phyloP scores from a whole-genome alignment of 2,329 filamentous ascomycete genomes.

The Colletotrichum sp. region DNA sequence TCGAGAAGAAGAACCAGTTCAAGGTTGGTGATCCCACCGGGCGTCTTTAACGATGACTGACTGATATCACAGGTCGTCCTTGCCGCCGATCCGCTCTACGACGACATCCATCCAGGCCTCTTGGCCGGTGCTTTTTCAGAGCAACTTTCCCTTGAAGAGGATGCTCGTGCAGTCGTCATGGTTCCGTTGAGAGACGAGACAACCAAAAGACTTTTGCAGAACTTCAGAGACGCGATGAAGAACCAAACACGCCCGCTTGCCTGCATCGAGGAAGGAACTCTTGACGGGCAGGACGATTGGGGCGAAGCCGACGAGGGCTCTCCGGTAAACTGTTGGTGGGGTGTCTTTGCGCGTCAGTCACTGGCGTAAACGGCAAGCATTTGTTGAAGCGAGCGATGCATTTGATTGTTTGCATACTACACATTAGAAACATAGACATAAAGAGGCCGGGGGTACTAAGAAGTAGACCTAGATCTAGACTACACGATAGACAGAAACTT shows the following conservation, averaged over 20 bases:
- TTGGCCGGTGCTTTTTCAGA: constrained; percentile 72
- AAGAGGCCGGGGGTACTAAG: background rate
- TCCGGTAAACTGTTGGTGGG: constrained; percentile 72
- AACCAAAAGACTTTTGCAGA: constrained; percentile 63
- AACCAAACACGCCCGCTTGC: constrained; percentile 49
- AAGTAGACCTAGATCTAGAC: background rate
- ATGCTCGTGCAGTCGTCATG: constrained; percentile 77
- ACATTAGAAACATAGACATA: background rate
- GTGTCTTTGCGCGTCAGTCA: constrained; percentile 50
- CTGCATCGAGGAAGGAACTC: constrained; percentile 64
- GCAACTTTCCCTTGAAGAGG: constrained; percentile 63
- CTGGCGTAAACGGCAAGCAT: background rate
- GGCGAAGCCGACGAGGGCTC: constrained; percentile 52
- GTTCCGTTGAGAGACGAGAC: constrained; percentile 79
- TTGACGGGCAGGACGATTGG: constrained; percentile 79
- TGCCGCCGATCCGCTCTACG: constrained; percentile 87
- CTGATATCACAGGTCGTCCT: constrained; percentile 66
- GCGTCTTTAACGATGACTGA: background rate
- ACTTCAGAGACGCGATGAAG: constrained; percentile 68
- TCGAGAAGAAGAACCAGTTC: constrained; percentile 55
- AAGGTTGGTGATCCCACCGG: constrained; percentile 36
- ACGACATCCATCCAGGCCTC: constrained; percentile 78
- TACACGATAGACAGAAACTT: background rate
- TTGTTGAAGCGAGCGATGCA: background rate
- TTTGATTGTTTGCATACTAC: background rate